phyloP scores from a whole-genome alignment of 305 asterid genomes.

The Fraxinus dipetala region DNA sequence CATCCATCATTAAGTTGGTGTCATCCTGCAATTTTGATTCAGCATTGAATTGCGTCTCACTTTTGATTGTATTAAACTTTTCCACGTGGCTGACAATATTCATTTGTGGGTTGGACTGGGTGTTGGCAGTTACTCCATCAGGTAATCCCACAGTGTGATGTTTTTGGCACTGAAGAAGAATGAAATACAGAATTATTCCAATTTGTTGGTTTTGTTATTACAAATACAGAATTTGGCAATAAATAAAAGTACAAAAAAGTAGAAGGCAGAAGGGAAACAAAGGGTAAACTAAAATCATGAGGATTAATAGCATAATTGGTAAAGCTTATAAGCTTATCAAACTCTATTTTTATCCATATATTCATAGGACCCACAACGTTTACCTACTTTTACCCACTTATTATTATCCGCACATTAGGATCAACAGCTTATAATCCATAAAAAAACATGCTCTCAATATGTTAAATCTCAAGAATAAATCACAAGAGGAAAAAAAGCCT shows the following conservation, averaged over 20 bases:
- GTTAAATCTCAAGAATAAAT: neutral
- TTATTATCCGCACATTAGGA: neutral
- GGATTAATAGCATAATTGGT: neutral
- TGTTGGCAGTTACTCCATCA: constrained; percentile 39
- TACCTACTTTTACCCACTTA: neutral
- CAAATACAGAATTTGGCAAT: neutral
- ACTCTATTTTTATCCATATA: neutral
- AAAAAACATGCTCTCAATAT: neutral
- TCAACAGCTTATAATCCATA: neutral
- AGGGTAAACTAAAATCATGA: neutral
- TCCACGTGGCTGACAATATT: constrained; percentile 27
- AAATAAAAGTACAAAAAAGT: neutral
- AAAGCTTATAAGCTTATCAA: neutral
- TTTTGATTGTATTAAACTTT: constrained; percentile 38
- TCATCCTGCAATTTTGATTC: constrained; percentile 36
- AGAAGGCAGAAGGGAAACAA: constrained; percentile 6
- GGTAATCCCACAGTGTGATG: constrained; percentile 36
- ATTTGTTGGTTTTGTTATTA: neutral
- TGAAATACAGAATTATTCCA: constrained; percentile 1
- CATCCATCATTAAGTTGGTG: constrained; percentile 37
- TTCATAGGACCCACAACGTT: neutral
- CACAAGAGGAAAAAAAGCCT: neutral
- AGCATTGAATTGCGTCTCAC: constrained; percentile 34
- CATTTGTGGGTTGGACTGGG: constrained; percentile 32
- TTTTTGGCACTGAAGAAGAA: constrained; percentile 44